Base-by-base conservation (phyloP, 768 basidiomycete species). In the Lactarius psammicola region DNA sequence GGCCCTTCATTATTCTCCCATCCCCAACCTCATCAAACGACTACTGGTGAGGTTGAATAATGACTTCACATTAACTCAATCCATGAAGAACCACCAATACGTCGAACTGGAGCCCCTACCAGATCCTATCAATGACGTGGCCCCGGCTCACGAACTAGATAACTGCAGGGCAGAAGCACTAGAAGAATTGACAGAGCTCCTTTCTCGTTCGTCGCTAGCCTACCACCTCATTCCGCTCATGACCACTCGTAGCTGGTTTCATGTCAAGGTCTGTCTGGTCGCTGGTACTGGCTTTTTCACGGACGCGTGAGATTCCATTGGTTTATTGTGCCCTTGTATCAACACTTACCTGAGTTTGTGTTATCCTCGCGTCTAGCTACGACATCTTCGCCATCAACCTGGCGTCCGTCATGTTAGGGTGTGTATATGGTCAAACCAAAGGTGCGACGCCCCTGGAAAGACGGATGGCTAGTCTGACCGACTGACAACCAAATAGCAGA, bases 301-400 rank as follows among this genome's bases (percentile, higher is more conserved):
- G 57, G 92, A 92, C 76, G 86, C 88, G 84, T 87, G 69, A 70
- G 83, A 75, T 2, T 2, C 4, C 26, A 26, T 49, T 18, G 0
- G 1, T 42, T 36, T 17, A 18, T 31, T 0, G 3, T 44, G 28
- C 9, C 38, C 18, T 23, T 11, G 31, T 28, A 10, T 36, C 38
- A 28, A 36, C 38, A 40, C 31, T 34, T 2, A 56, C 26, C 56
- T 17, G 13, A 28, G 18, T n/a, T 36, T 57, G 20, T 44, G 40
- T 36, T 26, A 31, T 13, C 26, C 9, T n/a, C 33, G 28, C 18
- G n/a, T 28, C 15, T 60, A 85, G 84, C 62, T 92, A 92, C 72
- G 92, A 94, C 68, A 87, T 95, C 59, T 97, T 95, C 72, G 90
- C 92, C 5, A 95, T 95, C 77, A 92, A 87, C 75, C 88, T 95